Conservation (phyloP, 116 monocot genomes). For the Trichopus zeylanicus region DNA sequence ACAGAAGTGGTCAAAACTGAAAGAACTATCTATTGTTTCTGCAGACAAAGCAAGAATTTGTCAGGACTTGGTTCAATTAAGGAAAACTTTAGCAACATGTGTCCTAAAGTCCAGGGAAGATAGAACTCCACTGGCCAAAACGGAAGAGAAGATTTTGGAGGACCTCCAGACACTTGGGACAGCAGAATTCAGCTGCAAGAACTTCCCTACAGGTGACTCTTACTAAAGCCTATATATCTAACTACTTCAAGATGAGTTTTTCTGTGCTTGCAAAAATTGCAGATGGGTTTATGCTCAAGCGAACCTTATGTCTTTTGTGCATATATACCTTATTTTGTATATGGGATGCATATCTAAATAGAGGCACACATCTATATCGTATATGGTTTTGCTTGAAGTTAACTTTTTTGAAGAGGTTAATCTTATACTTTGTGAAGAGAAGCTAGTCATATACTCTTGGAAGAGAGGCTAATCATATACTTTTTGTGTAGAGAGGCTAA, state of each 20-base stretch:
- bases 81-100: conserved; percentile 46
- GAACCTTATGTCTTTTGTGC: no score
- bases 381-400: no score
- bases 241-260: neutral
- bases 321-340: no score
- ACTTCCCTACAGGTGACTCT: conserved; percentile 58
- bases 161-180: conserved; percentile 53
- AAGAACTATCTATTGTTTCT: conserved; percentile 40
- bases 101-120: conserved; percentile 63
- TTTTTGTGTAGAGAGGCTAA: no score
- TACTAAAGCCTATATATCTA: neutral
- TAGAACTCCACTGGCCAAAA: conserved; percentile 46
- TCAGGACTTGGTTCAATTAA: conserved; percentile 38
- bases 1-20: conserved; percentile 40
- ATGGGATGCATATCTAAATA: no score
- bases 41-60: conserved; percentile 48
- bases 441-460: no score
- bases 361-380: no score
- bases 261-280: neutral
- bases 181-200: conserved; percentile 63
- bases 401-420: no score
- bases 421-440: no score
- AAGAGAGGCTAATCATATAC: no score
- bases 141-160: conserved; percentile 55
- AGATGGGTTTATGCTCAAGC: neutral